Base-by-base conservation (phyloP, 1,284 basidiomycete species). In the Sporisorium exsertum region DNA sequence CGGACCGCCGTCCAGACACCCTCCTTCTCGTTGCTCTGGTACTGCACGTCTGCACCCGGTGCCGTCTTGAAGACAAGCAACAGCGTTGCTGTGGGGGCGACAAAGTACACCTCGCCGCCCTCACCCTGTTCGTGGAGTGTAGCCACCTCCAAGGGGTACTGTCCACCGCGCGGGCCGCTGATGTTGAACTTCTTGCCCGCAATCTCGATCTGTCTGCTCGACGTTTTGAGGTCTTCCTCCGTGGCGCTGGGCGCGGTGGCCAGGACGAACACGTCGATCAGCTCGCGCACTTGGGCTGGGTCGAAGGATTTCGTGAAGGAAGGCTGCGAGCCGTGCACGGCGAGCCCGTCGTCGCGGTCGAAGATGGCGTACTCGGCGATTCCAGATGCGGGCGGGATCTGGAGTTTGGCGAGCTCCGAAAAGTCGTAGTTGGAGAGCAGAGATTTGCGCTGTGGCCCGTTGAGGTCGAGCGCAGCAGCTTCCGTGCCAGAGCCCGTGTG, bases 401-500 rank as follows among this genome's bases (percentile, higher is more conserved):
- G 68, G 10, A 71, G 57, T 2, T 45, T 32, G n/a, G 64, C 73
- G 2, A 76, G 40, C 32, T 76, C 68, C 46, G 33, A 15, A 24
- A 76, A 71, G 53, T 76, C 67, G 13, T 71, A 35, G 46, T 64
- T 51, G 50, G 60, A 61, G 18, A 75, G 64, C 12, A 71, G 43
- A 0, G 67, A 71, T 8, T 53, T 46, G 9, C 72, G 67, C 43
- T 75, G 67, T 1, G 64, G 61, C 4, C 57, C 67, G 20, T 60
- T 46, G 37, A 75, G 60, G 47, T 75, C 72, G 20, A 37, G 1
- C 1, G 47, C 43, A 7, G 64, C 27, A 0, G 72, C 67, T 57
- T 75, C 72, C 12, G 67, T 71, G 47, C 67, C 67, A 26, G 60
- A 67, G 2, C 67, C 72, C 2, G 72, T 75, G 52, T 75, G 72